Evolutionary conservation across 2,329 filamentous ascomycete genomes (phyloP), one percentile per base, ranked within the genome.

Genomic region (Tolypocladium ovalisporum): DNA sequence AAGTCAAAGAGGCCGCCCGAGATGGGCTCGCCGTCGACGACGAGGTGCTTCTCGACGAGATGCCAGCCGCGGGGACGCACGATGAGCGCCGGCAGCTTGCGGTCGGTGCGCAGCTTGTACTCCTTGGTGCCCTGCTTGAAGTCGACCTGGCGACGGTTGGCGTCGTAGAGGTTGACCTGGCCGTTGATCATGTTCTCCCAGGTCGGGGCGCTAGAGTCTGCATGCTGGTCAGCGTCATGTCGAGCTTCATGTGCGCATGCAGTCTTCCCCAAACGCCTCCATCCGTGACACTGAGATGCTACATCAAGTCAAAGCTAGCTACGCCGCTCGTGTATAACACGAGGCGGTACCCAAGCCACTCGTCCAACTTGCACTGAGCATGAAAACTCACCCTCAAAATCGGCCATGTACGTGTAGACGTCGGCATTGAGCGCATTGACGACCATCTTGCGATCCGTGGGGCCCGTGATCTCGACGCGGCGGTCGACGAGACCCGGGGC

Each of bases 161-260:
- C 94, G 68, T 97, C 94, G 79, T 97, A 95, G 58, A 99, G 83
- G 79, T 97, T 99, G 64, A 97, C 86, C 76, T 99, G 94, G 62
- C 94, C 94, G 66, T 94, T 96, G 79, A 97, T 87, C 92, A 97
- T 97, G 79, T 97, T 97, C 64, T 96, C 91, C 94, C 94, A 99
- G 49, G 94, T 97, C 29, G 94, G 94, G 29, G 94, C 92, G 69
- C 83, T 94, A 8, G 94, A 96, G 74, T 97, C 92, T 96, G 66
- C 36, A 32, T 19, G 17, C 22, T 17, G 35, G 44, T 56, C 24
- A 54, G 54, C 57, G 56, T 65, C 58, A 62, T 59, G 51, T n/a
- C n/a, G 5, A 56, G 36, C 4, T 32, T 17, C 59, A 56, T 22
- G 13, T 24, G 52, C 54, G 32, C 17, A 19, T 49, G 42, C 54